These are phyloP conservation scores for Ophiostoma ulmi DNA, from an alignment of 2,329 filamentous ascomycete species.

Conservation along the genomic window DNA sequence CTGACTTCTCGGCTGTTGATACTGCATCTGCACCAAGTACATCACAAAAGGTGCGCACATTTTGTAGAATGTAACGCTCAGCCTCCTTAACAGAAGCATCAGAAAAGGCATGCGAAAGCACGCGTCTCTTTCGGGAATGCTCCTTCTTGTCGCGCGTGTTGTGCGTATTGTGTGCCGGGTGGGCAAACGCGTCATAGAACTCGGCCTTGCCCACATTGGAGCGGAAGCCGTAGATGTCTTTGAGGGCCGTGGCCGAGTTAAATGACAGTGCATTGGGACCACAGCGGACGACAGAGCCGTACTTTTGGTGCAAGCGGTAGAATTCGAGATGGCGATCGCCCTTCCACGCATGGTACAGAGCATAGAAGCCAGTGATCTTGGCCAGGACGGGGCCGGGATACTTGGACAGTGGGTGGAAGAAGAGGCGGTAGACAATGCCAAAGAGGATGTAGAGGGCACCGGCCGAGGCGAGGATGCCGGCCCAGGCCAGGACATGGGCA, in stretches of 20 bases:
- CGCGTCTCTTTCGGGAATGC: conserved; percentile 66
- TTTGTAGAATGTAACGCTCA: conserved; percentile 61
- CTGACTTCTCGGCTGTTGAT: neutral
- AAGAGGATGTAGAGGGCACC: neutral
- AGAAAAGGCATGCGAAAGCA: conserved; percentile 67
- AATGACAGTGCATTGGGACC: conserved; percentile 73
- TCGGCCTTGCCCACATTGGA: conserved; percentile 62
- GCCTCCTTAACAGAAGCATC: conserved; percentile 62
- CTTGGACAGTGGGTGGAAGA: conserved; percentile 59
- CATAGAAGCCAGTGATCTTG: conserved; percentile 59
- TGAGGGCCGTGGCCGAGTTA: conserved; percentile 65
- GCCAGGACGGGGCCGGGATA: conserved; percentile 61
- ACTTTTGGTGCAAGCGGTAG: conserved; percentile 63
- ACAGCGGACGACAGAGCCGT: conserved; percentile 69
- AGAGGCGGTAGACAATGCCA: conserved; percentile 52
- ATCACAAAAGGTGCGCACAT: conserved; percentile 62
- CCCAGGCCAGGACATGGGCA: conserved; percentile 3
- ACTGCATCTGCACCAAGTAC: conserved; percentile 39
- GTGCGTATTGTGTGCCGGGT: conserved; percentile 67
- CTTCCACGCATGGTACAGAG: conserved; percentile 68
- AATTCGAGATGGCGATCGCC: conserved; percentile 71
- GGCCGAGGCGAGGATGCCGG: neutral
- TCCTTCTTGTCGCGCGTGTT: conserved; percentile 63
- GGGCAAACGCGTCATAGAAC: conserved; percentile 69
- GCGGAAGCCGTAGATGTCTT: conserved; percentile 61